Percentiles rank a stretch among this genome's conserved stretches.
These are phyloP conservation scores for Amanita polypyramis DNA, from an alignment of 768 basidiomycete genomes.

Conservation along the genomic window DNA sequence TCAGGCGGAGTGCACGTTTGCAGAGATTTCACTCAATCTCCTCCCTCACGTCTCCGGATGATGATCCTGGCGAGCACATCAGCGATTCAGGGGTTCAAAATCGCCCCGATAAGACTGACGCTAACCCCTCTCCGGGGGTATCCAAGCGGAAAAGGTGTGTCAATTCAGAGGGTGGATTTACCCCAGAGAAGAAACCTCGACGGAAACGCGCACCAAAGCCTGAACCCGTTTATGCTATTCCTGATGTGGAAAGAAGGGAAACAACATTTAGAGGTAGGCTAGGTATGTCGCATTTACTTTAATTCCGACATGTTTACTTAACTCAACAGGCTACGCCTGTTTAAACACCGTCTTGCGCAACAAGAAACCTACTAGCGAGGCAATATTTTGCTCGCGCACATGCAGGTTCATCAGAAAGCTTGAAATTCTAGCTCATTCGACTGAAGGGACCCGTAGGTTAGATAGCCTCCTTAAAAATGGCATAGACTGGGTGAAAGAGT, in stretches of 20 bases:
- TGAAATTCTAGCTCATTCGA: neutral
- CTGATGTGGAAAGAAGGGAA: slow-evolving; percentile 53
- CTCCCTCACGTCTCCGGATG: neutral
- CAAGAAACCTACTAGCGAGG: slow-evolving; percentile 49
- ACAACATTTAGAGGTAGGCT: slow-evolving; percentile 65
- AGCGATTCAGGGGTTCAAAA: too few relatives aligned
- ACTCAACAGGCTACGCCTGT: slow-evolving; percentile 60
- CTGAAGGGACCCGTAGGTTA: slow-evolving; percentile 37
- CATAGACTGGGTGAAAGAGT: slow-evolving; percentile 69
- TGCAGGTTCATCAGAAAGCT: slow-evolving; percentile 33
- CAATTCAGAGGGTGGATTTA: neutral
- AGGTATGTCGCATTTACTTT: slow-evolving; percentile 21
- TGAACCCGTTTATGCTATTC: slow-evolving; percentile 58
- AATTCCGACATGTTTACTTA: neutral
- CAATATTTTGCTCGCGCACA: slow-evolving; percentile 70
- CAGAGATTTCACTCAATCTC: neutral
- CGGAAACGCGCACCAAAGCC: slow-evolving; percentile 21
- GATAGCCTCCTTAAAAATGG: slow-evolving; percentile 75
- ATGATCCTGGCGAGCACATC: too few relatives aligned
- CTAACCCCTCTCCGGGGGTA: neutral
- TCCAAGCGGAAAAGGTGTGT: neutral
- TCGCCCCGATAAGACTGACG: neutral
- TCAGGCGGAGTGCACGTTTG: slow-evolving; percentile 2
- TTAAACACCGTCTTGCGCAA: slow-evolving; percentile 75
- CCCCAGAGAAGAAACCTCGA: slow-evolving; percentile 11